These are phyloP conservation scores for Phytophthora cajani DNA, from an alignment of 352 stramenopile species.

Conservation along the genomic window DNA sequence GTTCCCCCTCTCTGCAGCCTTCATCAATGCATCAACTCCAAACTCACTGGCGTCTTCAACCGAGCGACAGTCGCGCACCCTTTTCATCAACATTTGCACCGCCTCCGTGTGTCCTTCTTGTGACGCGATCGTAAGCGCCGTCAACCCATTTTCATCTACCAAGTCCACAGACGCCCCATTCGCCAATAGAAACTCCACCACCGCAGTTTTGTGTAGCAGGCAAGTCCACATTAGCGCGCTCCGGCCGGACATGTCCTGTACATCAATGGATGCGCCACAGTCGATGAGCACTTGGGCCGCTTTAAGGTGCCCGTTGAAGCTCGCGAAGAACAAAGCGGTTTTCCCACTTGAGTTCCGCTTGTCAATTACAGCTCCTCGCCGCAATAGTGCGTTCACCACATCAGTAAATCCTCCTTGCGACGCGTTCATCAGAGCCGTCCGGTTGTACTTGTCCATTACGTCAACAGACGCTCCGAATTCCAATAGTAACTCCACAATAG, in stretches of 20 bases:
- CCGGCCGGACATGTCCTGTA: background rate
- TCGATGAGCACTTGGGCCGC: background rate
- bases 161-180: background rate
- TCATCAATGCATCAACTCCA: background rate
- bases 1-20: background rate
- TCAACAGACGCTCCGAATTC: background rate
- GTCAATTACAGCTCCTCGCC: background rate
- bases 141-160: background rate
- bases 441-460: background rate
- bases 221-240: background rate
- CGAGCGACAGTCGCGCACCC: too few relatives aligned
- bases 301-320: background rate
- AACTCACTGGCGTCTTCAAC: background rate
- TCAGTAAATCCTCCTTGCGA: background rate
- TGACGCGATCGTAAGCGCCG: background rate
- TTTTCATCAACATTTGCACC: background rate
- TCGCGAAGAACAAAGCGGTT: slow-evolving; percentile 3
- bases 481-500: background rate
- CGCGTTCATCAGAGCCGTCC: background rate
- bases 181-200: background rate
- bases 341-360: background rate
- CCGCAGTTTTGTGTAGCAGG: background rate
- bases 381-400: slow-evolving; percentile 1
- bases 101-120: background rate
- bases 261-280: background rate